Percentiles rank a stretch among this genome's conserved stretches.
These are phyloP conservation scores for Catharanthus roseus DNA, from an alignment of 257 asterid species.

Conservation along the genomic window DNA sequence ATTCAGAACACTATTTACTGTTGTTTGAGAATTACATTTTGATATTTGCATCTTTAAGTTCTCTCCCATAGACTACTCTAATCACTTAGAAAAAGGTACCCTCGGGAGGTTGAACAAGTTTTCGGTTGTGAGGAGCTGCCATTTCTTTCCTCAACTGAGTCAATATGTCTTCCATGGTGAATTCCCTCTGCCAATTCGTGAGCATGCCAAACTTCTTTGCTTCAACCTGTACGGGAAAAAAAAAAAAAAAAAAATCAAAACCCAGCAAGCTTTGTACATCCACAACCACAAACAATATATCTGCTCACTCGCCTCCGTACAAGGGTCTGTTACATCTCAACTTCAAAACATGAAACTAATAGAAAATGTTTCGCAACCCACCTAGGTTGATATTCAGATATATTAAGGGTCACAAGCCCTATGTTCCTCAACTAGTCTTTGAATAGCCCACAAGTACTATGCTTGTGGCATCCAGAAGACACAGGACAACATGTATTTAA, in stretches of 20 bases:
- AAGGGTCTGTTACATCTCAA: neutral
- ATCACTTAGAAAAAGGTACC: slow-evolving; percentile 25
- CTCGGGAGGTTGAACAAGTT: slow-evolving; percentile 33
- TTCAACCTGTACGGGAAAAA: slow-evolving; percentile 15
- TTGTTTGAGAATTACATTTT: neutral
- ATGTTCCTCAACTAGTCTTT: neutral
- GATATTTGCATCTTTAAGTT: slow-evolving; percentile 1
- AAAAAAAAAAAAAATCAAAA: neutral
- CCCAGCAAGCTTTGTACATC: neutral
- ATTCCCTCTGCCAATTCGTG: slow-evolving; percentile 29
- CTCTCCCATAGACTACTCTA: neutral
- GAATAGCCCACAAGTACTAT: neutral
- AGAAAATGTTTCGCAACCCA: neutral
- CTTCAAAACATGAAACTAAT: neutral
- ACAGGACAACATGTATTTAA: neutral
- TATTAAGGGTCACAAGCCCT: neutral
- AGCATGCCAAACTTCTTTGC: slow-evolving; percentile 26
- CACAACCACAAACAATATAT: neutral
- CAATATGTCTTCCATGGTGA: slow-evolving; percentile 32
- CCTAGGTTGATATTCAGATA: neutral
- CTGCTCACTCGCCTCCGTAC: neutral
- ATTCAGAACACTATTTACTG: neutral
- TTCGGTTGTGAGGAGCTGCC: slow-evolving; percentile 32
- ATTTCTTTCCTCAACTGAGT: slow-evolving; percentile 32
- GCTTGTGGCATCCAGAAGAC: neutral